A percentile compares a stretch with the other conserved stretches of the same genome.
Conservation (phyloP, 2,329 filamentous ascomycete genomes). For the Grosmannia huntii region DNA sequence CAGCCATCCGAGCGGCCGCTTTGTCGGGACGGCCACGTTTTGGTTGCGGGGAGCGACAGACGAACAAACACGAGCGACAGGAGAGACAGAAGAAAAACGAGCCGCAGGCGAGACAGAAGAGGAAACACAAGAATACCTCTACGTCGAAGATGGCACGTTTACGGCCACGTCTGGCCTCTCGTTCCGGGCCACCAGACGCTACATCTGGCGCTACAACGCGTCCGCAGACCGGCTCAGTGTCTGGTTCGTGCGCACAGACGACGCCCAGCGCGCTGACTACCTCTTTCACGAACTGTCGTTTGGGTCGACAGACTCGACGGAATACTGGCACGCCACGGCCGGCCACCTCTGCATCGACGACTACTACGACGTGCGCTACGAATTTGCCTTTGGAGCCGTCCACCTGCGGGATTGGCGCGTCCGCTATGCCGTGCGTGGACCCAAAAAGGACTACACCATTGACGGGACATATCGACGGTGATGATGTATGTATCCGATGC, state of each 20-base stretch:
- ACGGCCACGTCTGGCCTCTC: constrained; percentile 32
- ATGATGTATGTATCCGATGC: too few relatives aligned
- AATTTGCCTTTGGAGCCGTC: constrained; percentile 49
- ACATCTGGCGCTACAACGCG: constrained; percentile 61
- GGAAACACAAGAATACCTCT: constrained; percentile 45
- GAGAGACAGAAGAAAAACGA: background rate
- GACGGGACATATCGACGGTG: constrained; percentile 31
- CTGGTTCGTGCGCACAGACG: constrained; percentile 59
- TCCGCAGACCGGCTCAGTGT: constrained; percentile 47
- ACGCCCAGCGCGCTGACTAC: constrained; percentile 51
- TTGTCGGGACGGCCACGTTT: constrained; percentile 53
- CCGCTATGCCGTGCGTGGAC: constrained; percentile 54
- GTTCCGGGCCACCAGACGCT: constrained; percentile 51
- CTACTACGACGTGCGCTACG: constrained; percentile 57
- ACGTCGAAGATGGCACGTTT: constrained; percentile 56
- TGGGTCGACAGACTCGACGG: background rate
- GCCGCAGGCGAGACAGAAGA: constrained; percentile 5
- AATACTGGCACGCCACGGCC: constrained; percentile 46
- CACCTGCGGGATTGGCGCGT: constrained; percentile 46
- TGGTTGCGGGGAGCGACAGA: constrained; percentile 45
- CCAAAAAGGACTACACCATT: constrained; percentile 61
- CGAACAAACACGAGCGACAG: constrained; percentile 24
- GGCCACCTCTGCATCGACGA: constrained; percentile 61
- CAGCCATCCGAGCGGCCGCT: constrained; percentile 50
- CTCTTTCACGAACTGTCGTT: constrained; percentile 67